Evolutionary conservation across 805 yeast species (phyloP), one percentile per base, ranked within the genome.

Genomic region (Candida ovalis): DNA sequence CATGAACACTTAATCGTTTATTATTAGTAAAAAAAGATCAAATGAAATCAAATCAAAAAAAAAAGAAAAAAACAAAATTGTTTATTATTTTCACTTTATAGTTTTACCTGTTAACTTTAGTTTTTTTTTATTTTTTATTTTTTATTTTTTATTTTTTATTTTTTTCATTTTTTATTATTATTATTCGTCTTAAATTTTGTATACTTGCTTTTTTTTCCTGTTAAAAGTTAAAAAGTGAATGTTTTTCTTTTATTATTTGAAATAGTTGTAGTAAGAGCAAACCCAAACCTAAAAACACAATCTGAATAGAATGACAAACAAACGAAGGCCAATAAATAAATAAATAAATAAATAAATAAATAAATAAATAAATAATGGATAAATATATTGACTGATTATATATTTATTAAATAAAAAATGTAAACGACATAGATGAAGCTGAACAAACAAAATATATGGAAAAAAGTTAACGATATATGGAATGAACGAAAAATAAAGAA

Each of bases 1-100:
- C 76, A 91, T 94, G 96, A 92, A 92, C 82, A 86, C 96, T 59
- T 90, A 24, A 24, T 39, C n/a, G n/a, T n/a, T n/a, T n/a, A n/a
- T n/a, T n/a, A n/a, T n/a, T n/a, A n/a, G n/a, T n/a, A n/a, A n/a
- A n/a, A n/a, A n/a, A n/a, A n/a, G n/a, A n/a, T n/a, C n/a, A n/a
- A n/a, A n/a, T n/a, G n/a, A n/a, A n/a, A n/a, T n/a, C n/a, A n/a
- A n/a, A n/a, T n/a, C n/a, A 23, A 21, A 12, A 2, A 21, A 21
- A 17, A 8, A 6, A 12, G 13, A n/a, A 30, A 12, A 36, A 19
- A 19, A 28, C 9, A 18, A 17, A 9, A n/a, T 1, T 12, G 15
- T 15, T 3, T 7, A 9, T 35, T 24, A 6, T 25, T 12, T 13
- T 15, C 15, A 30, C 35, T 30, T 37, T 5, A 7, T 37, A 19